Percentiles rank a stretch among this genome's conserved stretches.
phyloP scores from a whole-genome alignment of 2,329 filamentous ascomycete species.

The Penicillium sp. region DNA sequence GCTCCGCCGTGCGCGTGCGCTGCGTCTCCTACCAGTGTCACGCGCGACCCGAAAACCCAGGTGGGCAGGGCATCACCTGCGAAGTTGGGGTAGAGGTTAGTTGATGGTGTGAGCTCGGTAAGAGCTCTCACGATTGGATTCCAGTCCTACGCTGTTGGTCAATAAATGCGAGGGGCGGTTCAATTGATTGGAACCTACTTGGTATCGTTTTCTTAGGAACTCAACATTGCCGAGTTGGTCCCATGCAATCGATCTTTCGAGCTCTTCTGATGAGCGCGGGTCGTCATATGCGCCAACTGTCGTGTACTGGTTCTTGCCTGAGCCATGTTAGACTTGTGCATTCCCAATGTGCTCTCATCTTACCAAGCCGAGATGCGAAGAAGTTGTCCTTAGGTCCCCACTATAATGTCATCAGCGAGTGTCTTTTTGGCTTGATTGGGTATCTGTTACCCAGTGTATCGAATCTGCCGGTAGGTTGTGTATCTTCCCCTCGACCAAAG shows the following conservation, averaged over 20 bases:
- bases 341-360: neutral
- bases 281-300: conserved; percentile 49
- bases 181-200: conserved; percentile 10
- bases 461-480: conserved; percentile 46
- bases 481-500: conserved; percentile 42
- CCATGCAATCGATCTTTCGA: conserved; percentile 40
- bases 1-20: conserved; percentile 35
- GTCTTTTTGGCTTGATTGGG: neutral
- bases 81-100: conserved; percentile 47
- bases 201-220: conserved; percentile 36
- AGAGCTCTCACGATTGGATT: conserved; percentile 45
- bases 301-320: conserved; percentile 39
- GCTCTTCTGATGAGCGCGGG: conserved; percentile 33
- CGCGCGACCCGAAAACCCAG: conserved; percentile 43
- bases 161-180: neutral
- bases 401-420: conserved; percentile 15
- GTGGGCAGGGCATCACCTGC: conserved; percentile 43
- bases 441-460: conserved; percentile 39
- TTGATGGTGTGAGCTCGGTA: conserved; percentile 44
- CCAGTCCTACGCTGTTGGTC: conserved; percentile 43
- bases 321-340: neutral
- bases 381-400: conserved; percentile 48
- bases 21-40: conserved; percentile 32
- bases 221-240: conserved; percentile 41
- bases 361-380: conserved; percentile 48